These are phyloP conservation scores for Apiospora aurea DNA, from an alignment of 2,329 filamentous ascomycete genomes.

Conservation along the genomic window DNA sequence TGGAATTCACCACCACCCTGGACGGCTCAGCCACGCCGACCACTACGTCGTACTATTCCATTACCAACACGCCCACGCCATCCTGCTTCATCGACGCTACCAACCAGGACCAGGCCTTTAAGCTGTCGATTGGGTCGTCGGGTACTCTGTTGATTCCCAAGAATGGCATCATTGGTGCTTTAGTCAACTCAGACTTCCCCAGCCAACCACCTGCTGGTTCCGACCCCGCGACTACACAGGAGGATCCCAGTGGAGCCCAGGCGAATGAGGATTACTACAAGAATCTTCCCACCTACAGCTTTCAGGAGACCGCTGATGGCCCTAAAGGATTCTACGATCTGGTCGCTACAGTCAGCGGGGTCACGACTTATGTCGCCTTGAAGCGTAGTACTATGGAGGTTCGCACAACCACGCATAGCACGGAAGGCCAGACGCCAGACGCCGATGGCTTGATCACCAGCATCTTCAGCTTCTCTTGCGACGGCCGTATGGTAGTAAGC, in stretches of 20 bases:
- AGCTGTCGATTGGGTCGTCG: neutral
- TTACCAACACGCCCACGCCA: constrained; percentile 19
- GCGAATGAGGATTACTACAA: neutral
- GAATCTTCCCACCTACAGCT: neutral
- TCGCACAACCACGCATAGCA: neutral
- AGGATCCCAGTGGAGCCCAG: neutral
- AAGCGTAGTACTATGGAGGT: constrained; percentile 12
- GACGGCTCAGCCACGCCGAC: constrained; percentile 15
- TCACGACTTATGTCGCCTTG: neutral
- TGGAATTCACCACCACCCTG: constrained; percentile 8
- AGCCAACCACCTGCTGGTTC: neutral
- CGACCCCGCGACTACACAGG: neutral
- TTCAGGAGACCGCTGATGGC: neutral
- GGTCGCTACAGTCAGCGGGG: neutral
- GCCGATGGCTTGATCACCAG: constrained; percentile 12
- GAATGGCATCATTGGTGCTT: neutral
- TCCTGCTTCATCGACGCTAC: constrained; percentile 12
- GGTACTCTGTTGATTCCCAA: neutral
- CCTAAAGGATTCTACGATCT: neutral
- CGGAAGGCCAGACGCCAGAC: neutral
- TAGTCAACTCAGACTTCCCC: neutral
- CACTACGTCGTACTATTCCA: constrained; percentile 1
- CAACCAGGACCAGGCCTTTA: constrained; percentile 17
- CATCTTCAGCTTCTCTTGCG: constrained; percentile 24
- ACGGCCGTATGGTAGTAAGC: constrained; percentile 6